These are phyloP conservation scores for Fusarium staphyleae DNA, from an alignment of 2,329 filamentous ascomycete genomes.

Conservation along the genomic window DNA sequence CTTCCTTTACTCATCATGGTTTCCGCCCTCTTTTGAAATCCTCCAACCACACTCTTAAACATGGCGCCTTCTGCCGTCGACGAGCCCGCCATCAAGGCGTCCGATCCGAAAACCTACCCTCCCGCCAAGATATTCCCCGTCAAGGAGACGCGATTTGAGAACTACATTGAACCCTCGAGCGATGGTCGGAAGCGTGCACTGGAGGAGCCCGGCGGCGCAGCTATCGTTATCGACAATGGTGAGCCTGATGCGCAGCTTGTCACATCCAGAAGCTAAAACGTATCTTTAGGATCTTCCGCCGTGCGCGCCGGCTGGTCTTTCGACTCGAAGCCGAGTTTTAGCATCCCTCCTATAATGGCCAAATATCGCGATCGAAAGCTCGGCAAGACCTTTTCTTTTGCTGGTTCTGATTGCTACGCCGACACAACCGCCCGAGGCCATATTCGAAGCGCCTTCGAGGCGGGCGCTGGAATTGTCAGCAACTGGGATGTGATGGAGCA, in stretches of 20 bases:
- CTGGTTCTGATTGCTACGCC: conserved; percentile 90
- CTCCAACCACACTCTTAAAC: conserved; percentile 18
- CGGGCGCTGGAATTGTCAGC: conserved; percentile 87
- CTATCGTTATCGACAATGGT: conserved; percentile 99
- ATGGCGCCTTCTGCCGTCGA: conserved; percentile 65
- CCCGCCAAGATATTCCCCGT: conserved; percentile 66
- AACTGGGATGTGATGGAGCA: conserved; percentile 99
- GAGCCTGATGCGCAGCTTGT: conserved; percentile 36
- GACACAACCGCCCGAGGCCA: conserved; percentile 93
- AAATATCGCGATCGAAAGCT: conserved; percentile 95
- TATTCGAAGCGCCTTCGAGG: conserved; percentile 88
- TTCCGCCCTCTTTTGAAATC: conserved; percentile 17
- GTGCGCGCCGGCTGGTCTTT: conserved; percentile 97
- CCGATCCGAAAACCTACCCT: conserved; percentile 55
- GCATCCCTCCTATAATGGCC: conserved; percentile 88
- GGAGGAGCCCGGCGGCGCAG: conserved; percentile 64
- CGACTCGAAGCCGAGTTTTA: conserved; percentile 79
- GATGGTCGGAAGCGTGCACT: conserved; percentile 77
- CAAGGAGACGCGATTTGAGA: conserved; percentile 68
- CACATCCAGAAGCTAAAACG: conserved; percentile 31
- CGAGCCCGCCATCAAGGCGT: conserved; percentile 48
- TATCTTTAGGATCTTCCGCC: conserved; percentile 74
- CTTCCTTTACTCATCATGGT: conserved; percentile 27
- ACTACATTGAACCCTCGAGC: conserved; percentile 58
- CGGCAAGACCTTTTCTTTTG: conserved; percentile 89